Conservation (phyloP, 202 grass and related monocot genomes). For the Schoenoplectus tabernaemontani region DNA sequence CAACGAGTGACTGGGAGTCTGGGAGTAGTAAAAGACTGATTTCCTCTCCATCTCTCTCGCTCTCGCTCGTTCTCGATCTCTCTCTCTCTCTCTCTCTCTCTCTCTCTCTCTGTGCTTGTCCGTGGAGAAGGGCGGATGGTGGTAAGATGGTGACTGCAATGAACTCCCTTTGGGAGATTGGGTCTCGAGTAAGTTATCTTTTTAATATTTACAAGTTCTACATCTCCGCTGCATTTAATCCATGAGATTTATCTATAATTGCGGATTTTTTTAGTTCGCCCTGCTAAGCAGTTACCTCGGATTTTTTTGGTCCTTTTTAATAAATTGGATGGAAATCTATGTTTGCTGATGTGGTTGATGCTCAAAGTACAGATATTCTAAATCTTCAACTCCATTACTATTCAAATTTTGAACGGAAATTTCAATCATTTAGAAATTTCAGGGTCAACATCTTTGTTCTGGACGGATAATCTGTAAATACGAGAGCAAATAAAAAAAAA, state of each 20-base stretch:
- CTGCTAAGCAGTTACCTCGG: too few species aligned
- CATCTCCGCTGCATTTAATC: background rate
- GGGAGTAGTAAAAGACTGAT: too few species aligned
- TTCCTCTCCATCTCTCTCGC: too few species aligned
- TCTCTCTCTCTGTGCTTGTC: background rate
- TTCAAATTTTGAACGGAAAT: background rate
- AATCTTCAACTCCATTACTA: background rate
- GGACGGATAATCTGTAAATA: too few species aligned
- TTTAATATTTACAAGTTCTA: background rate
- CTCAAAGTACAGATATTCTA: too few species aligned
- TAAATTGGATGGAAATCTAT: background rate
- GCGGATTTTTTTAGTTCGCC: too few species aligned
- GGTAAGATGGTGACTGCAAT: slow-evolving; percentile 16
- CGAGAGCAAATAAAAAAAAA: too few species aligned
- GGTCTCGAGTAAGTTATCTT: slow-evolving; percentile 3
- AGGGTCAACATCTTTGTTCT: too few species aligned
- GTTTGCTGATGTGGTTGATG: background rate
- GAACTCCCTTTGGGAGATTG: slow-evolving; percentile 30
- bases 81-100: too few species aligned
- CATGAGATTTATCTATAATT: too few species aligned
- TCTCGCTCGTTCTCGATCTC: too few species aligned
- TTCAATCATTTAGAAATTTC: background rate
- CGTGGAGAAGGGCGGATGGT: slow-evolving; percentile 12
- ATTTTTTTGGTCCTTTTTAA: too few species aligned
- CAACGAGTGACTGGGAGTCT: background rate